Evolutionary conservation across 768 basidiomycete species (phyloP), one percentile per base, ranked within the genome.

Genomic region (Lentinula detonsa): DNA sequence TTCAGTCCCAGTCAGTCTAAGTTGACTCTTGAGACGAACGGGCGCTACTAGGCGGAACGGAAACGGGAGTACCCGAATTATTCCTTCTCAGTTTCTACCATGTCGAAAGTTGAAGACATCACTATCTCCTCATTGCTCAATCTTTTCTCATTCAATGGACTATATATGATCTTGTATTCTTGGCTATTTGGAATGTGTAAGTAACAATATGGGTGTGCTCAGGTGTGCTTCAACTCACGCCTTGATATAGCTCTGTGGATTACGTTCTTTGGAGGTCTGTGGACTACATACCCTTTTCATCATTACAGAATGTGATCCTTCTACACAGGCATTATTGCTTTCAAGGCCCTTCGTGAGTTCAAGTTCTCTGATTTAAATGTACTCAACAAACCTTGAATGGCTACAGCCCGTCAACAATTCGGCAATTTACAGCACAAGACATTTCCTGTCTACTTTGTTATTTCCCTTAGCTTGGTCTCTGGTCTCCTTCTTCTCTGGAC

Each of bases 391-490:
- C 40, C 5, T 28, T 43, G 31, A 28, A 16, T 11, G 45, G 28
- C 46, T 58, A 46, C 60, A 88, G 85, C 90, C 16, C 83, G 89
- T 51, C 81, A 85, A 53, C 85, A 88, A 61, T 93, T 93, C 62
- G 82, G 86, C 9, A 75, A 80, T 45, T 79, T 94, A 37, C 91
- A 93, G 68, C 85, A 90, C 68, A 83, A 81, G 66, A 83, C 80
- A 0, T 90, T 90, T 73, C 89, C 91, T 1, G 71, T 88, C 63
- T 93, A 90, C 73, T 93, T 93, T 66, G 69, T 79, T 16, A 69
- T 83, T 45, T 86, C 85, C 11, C 81, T 88, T 40, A 65, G 71
- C 23, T 71, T 88, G 37, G 80, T 86, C 31, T 74, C 81, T 0
- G 72, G 73, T 21, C 77, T 93, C 42, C 70, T 90, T 50, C 77